Conservation (phyloP, 2,329 filamentous ascomycete species). For the Beauveria bassiana region DNA sequence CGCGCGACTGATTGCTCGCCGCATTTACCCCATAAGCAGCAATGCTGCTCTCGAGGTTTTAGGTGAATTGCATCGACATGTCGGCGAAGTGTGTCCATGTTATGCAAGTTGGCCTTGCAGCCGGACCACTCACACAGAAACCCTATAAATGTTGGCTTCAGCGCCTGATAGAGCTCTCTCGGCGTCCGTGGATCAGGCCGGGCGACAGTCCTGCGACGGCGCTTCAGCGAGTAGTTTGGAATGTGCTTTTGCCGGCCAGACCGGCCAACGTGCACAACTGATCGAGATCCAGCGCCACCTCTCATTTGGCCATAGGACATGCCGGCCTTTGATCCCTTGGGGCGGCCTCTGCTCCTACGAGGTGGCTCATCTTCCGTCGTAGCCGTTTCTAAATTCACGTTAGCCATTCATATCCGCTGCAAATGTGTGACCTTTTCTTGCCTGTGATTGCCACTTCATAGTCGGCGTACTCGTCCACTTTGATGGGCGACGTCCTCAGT, state of each 20-base stretch:
- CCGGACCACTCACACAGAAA: conserved; percentile 54
- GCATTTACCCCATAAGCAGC: conserved; percentile 28
- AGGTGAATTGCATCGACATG: conserved; percentile 47
- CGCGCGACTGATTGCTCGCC: conserved; percentile 17
- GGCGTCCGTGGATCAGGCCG: conserved; percentile 31
- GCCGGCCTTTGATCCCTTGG: conserved; percentile 35
- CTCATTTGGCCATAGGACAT: conserved; percentile 23
- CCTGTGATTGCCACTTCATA: neutral
- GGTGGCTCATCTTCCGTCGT: neutral
- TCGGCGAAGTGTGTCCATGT: conserved; percentile 48
- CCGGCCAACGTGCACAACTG: neutral
- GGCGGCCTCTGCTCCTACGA: conserved; percentile 30
- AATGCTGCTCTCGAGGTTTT: neutral
- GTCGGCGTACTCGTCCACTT: conserved; percentile 1
- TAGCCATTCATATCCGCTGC: neutral
- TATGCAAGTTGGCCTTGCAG: conserved; percentile 55
- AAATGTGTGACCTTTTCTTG: neutral
- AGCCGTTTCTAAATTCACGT: neutral
- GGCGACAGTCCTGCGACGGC: conserved; percentile 33
- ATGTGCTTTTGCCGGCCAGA: conserved; percentile 13
- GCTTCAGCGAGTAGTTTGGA: conserved; percentile 21
- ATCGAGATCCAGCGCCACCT: neutral
- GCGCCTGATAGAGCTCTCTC: conserved; percentile 32
- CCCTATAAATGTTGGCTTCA: conserved; percentile 37
- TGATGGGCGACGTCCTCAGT: neutral